These are phyloP conservation scores for Calocera viscosa DNA, from an alignment of 768 basidiomycete species.

Conservation along the genomic window DNA sequence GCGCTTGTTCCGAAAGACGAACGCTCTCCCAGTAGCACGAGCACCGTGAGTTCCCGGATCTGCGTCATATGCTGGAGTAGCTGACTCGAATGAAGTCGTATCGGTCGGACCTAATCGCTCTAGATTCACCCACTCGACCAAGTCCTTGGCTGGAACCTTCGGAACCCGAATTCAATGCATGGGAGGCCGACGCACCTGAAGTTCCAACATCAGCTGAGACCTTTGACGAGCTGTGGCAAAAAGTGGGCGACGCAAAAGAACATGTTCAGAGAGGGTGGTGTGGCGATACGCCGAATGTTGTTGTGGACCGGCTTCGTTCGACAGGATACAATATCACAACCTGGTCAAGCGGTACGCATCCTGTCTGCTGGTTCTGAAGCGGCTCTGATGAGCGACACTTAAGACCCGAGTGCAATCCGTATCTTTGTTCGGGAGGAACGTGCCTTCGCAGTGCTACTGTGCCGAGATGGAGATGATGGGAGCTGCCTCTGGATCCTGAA, in stretches of 20 bases:
- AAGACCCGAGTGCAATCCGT: not conserved
- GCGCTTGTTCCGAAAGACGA: not conserved
- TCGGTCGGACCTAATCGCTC: not conserved
- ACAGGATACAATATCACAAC: not conserved
- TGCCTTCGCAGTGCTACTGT: not conserved
- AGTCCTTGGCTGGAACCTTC: not conserved
- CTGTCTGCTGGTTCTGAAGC: not conserved
- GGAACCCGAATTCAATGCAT: not conserved
- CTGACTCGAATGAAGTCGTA: not conserved
- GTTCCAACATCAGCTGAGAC: not conserved
- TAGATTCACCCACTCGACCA: not conserved
- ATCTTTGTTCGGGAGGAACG: not conserved
- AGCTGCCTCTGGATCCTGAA: conserved; percentile 1
- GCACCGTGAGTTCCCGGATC: not conserved
- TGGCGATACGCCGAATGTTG: not conserved
- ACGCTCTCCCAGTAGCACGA: not conserved
- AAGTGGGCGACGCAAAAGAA: not conserved
- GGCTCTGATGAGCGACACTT: not conserved
- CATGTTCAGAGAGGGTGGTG: not conserved
- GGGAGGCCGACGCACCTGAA: not conserved
- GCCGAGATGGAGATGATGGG: not conserved
- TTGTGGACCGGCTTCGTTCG: not conserved
- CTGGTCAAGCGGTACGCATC: not conserved
- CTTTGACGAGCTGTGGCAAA: not conserved
- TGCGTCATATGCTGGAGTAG: not conserved